Evolutionary conservation across 108 stramenopile species (phyloP).

Genomic region (Parmales sp.): DNA sequence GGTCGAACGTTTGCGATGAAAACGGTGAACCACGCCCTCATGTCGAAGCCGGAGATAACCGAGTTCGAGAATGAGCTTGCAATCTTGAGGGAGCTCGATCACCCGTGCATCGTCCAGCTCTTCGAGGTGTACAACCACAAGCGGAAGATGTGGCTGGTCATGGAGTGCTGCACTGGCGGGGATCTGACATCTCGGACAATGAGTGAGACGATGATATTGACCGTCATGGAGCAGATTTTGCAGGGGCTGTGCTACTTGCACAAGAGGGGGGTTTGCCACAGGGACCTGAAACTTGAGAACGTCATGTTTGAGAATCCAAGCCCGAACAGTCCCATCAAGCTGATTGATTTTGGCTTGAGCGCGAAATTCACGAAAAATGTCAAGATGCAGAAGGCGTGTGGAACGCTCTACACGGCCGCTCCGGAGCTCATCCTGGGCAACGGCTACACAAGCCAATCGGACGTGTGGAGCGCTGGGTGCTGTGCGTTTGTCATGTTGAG

Average conservation of each 20-base stretch:
- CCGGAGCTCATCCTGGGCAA: conserved; percentile 25
- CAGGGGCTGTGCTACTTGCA: conserved; percentile 58
- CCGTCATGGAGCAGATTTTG: conserved; percentile 41
- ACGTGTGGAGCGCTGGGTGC: conserved; percentile 76
- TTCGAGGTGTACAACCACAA: conserved; percentile 51
- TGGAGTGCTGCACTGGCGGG: conserved; percentile 55
- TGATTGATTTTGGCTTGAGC: conserved; percentile 65
- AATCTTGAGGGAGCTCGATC: conserved; percentile 40
- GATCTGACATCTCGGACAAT: conserved; percentile 58
- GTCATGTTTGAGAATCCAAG: conserved; percentile 14
- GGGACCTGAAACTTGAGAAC: conserved; percentile 73
- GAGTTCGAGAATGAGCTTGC: conserved; percentile 37
- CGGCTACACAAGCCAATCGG: conserved; percentile 45
- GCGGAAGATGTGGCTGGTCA: conserved; percentile 54
- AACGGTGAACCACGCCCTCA: too few relatives aligned
- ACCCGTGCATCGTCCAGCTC: conserved; percentile 63
- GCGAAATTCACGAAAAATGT: conserved; percentile 13
- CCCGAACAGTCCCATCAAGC: conserved; percentile 26
- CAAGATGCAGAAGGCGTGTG: conserved; percentile 32
- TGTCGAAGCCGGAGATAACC: too few relatives aligned
- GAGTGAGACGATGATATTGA: conserved; percentile 42
- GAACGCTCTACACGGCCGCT: conserved; percentile 29
- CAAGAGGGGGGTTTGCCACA: conserved; percentile 45
- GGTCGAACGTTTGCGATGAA: too few relatives aligned
- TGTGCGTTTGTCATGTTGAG: conserved; percentile 66